Percentiles rank a stretch among this genome's conserved stretches.
These are phyloP conservation scores for Elaeagnus macrophylla DNA, from an alignment of 306 rosid species.

Conservation along the genomic window DNA sequence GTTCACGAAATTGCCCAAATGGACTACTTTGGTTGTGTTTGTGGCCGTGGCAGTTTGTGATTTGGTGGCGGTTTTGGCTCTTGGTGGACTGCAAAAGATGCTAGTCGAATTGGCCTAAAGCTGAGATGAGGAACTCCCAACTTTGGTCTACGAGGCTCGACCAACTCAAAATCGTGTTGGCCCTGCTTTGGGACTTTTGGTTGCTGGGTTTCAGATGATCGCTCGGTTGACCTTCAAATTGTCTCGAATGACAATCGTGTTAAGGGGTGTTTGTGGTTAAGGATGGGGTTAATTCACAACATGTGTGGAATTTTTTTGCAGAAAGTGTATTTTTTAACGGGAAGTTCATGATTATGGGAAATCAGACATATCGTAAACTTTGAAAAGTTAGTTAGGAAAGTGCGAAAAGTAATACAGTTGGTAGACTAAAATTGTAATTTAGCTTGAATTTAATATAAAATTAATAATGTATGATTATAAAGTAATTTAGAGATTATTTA, in stretches of 20 bases:
- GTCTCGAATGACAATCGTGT: constrained; percentile 16
- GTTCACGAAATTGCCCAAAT: constrained; percentile 81
- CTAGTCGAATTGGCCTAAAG: constrained; percentile 78
- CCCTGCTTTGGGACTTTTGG: constrained; percentile 39
- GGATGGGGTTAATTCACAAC: too few relatives aligned
- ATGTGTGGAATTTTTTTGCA: too few relatives aligned
- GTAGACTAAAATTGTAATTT: too few relatives aligned
- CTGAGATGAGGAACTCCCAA: constrained; percentile 86
- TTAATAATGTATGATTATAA: too few relatives aligned
- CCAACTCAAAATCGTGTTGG: constrained; percentile 36
- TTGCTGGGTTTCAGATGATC: constrained; percentile 50
- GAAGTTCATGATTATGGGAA: too few relatives aligned
- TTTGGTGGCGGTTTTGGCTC: constrained; percentile 82
- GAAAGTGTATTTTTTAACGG: too few relatives aligned
- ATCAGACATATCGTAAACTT: too few relatives aligned
- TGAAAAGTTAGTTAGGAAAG: too few relatives aligned
- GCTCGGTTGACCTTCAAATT: constrained; percentile 70
- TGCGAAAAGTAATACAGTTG: too few relatives aligned
- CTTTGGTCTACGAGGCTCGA: constrained; percentile 82
- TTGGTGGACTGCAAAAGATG: constrained; percentile 83
- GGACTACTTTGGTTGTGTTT: constrained; percentile 87
- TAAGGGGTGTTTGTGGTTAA: too few relatives aligned
- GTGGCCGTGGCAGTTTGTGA: constrained; percentile 77
- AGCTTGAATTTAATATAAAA: too few relatives aligned
- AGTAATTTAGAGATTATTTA: too few relatives aligned